phyloP scores from a whole-genome alignment of 768 basidiomycete species.

The Suillus tomentosus region DNA sequence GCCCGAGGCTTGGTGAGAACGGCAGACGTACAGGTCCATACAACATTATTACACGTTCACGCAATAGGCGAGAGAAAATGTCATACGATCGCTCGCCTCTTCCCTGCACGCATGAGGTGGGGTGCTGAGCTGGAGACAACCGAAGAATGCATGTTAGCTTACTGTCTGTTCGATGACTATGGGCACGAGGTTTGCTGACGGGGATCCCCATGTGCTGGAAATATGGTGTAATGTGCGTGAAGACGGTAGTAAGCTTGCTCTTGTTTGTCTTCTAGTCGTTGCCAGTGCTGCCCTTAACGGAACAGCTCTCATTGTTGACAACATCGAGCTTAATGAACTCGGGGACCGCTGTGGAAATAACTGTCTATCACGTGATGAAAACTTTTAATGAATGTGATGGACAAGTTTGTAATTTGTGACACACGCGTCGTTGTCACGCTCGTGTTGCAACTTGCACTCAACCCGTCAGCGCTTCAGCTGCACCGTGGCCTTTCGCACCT shows the following conservation, averaged over 20 bases:
- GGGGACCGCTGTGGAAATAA: not conserved
- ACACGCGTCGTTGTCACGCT: constrained; percentile 30
- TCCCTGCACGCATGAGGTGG: constrained; percentile 46
- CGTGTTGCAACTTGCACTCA: constrained; percentile 7
- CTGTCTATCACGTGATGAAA: constrained; percentile 21
- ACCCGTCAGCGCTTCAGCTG: not conserved
- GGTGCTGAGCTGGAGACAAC: constrained; percentile 18
- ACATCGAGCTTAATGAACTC: not conserved
- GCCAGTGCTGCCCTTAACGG: not conserved
- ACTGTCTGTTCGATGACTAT: constrained; percentile 95
- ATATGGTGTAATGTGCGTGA: constrained; percentile 57
- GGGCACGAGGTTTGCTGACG: constrained; percentile 72
- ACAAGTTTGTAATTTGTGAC: constrained; percentile 27
- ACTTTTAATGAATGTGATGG: constrained; percentile 15
- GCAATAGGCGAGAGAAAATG: constrained; percentile 90
- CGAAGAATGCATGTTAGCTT: constrained; percentile 21
- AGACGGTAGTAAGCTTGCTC: constrained; percentile 17
- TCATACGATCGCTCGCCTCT: constrained; percentile 92
- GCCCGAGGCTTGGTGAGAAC: constrained; percentile 12
- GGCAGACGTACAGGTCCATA: constrained; percentile 76
- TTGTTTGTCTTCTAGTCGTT: constrained; percentile 21
- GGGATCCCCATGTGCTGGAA: constrained; percentile 45
- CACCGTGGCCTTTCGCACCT: not conserved
- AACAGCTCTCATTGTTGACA: not conserved
- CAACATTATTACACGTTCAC: constrained; percentile 95